A percentile compares a stretch with the other conserved stretches of the same genome.
These are phyloP conservation scores for Penicillium robsamsonii DNA, from an alignment of 495 filamentous ascomycete genomes.

Conservation along the genomic window DNA sequence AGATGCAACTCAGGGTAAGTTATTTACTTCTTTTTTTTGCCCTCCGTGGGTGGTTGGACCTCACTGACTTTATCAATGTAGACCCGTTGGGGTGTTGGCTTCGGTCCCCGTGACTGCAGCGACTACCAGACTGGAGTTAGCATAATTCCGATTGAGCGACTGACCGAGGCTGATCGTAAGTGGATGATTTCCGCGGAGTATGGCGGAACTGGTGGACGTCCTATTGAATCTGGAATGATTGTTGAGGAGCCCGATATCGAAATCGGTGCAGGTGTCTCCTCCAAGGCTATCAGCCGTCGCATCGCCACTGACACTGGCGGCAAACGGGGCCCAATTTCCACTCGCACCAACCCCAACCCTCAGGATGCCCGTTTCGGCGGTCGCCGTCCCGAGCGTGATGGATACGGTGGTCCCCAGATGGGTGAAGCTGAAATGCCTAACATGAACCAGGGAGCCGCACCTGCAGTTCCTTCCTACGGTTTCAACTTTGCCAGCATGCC, in stretches of 20 bases:
- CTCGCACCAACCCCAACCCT: conserved; percentile 44
- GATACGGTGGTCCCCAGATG: conserved; percentile 19
- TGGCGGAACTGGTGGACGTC: conserved; percentile 82
- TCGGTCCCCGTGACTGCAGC: conserved; percentile 94
- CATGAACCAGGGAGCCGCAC: conserved; percentile 55
- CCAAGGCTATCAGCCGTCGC: conserved; percentile 86
- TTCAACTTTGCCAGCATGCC: conserved; percentile 70
- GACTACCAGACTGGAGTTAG: conserved; percentile 93
- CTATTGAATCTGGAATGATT: conserved; percentile 78
- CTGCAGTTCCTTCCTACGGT: conserved; percentile 63
- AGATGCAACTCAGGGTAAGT: conserved; percentile 78
- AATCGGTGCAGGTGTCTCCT: conserved; percentile 94
- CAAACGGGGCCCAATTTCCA: conserved; percentile 69
- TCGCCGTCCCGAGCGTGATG: conserved; percentile 35
- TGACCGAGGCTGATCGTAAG: conserved; percentile 94
- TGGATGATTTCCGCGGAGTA: conserved; percentile 96
- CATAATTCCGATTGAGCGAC: conserved; percentile 83
- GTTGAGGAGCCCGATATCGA: conserved; percentile 98
- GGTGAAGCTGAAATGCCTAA: conserved; percentile 37
- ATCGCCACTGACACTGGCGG: conserved; percentile 77
- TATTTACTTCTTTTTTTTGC: background rate
- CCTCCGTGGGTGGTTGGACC: background rate
- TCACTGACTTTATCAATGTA: conserved; percentile 28
- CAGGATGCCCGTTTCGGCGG: conserved; percentile 43
- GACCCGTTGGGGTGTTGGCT: conserved; percentile 97